phyloP scores from a whole-genome alignment of 208 protist species.

The Strigomonas culicis region DNA sequence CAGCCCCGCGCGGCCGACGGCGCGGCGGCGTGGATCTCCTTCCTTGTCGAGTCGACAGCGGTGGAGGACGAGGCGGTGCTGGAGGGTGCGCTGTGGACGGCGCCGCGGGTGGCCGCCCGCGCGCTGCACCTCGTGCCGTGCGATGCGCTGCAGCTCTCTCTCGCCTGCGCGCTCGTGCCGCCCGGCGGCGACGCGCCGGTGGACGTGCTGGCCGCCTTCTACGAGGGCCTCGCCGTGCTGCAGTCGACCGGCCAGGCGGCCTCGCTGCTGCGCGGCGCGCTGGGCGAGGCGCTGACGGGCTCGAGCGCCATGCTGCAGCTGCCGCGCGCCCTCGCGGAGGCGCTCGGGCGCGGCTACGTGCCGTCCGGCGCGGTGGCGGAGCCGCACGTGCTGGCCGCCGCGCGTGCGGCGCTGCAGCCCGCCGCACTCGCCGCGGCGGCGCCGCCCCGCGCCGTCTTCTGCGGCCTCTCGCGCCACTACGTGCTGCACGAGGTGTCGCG shows the following conservation, averaged over 20 bases:
- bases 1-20: background rate
- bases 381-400: constrained; percentile 15
- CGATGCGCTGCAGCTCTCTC: constrained; percentile 8
- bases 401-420: background rate
- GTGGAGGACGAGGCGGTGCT: constrained; percentile 6
- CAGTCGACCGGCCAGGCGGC: constrained; percentile 22
- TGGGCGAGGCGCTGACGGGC: constrained; percentile 26
- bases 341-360: constrained; percentile 47
- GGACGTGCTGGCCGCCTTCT: constrained; percentile 12
- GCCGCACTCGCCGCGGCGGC: background rate
- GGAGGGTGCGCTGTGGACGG: background rate
- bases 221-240: constrained; percentile 26
- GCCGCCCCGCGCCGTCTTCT: constrained; percentile 24
- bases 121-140: constrained; percentile 20
- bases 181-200: background rate
- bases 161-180: constrained; percentile 12
- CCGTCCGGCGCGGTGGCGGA: constrained; percentile 29
- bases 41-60: background rate
- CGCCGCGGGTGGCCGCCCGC: background rate
- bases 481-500: constrained; percentile 47
- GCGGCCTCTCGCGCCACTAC: constrained; percentile 59
- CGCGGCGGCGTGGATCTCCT: background rate
- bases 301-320: constrained; percentile 16
- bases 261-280: constrained; percentile 19
- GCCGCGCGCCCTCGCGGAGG: constrained; percentile 51